These are phyloP conservation scores for Leishmania arabica DNA, from an alignment of 208 protist genomes.

Conservation along the genomic window DNA sequence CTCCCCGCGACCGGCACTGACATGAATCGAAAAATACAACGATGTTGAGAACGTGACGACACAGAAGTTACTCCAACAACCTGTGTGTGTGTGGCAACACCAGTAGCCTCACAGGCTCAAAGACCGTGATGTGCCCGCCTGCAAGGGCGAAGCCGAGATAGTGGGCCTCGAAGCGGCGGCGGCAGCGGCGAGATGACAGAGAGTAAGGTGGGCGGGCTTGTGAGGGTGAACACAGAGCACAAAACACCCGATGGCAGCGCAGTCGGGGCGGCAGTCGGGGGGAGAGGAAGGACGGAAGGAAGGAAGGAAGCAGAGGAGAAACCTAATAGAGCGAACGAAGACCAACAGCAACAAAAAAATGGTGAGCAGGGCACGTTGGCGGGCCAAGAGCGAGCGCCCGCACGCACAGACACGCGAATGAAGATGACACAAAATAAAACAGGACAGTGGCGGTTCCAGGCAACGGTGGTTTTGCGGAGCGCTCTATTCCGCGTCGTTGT, in stretches of 20 bases:
- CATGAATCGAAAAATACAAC: slow-evolving; percentile 1
- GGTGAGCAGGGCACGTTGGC: not conserved
- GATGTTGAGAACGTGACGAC: not conserved
- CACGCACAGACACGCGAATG: not conserved
- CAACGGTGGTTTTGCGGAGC: not conserved
- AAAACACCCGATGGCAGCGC: not conserved
- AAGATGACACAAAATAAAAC: not conserved
- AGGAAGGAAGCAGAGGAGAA: not conserved
- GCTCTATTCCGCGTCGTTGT: not conserved
- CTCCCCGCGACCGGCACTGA: slow-evolving; percentile 27
- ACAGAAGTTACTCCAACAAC: not conserved
- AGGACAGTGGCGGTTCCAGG: not conserved
- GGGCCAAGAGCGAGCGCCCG: not conserved
- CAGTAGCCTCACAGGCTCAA: not conserved
- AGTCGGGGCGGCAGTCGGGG: not conserved
- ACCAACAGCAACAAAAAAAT: not conserved
- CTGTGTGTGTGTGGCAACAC: not conserved
- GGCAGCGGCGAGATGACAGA: not conserved
- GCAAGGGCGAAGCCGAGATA: not conserved
- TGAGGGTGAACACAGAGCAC: too few relatives aligned
- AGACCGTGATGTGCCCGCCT: not conserved
- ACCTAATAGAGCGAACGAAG: not conserved
- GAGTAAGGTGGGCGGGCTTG: too few relatives aligned
- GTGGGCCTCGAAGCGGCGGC: not conserved
- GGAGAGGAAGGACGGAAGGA: not conserved